phyloP scores from a whole-genome alignment of 2,329 filamentous ascomycete species.

The Lecanoromycetidae sp. region DNA sequence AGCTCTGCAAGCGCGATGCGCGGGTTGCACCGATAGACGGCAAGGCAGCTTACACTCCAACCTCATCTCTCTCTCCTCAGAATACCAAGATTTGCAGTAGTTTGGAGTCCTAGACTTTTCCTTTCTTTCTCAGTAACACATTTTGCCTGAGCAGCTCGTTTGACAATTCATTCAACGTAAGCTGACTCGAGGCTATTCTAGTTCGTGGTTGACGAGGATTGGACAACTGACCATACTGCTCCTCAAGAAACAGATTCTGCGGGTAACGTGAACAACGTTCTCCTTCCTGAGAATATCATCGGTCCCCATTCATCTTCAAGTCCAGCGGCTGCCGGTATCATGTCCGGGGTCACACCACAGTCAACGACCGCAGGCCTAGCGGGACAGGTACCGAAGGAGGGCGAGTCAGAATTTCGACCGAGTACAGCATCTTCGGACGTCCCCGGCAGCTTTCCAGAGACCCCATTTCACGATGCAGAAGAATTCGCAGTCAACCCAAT shows the following conservation, averaged over 20 bases:
- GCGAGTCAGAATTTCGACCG: slow-evolving; percentile 22
- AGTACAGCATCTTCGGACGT: slow-evolving; percentile 35
- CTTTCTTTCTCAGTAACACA: not conserved
- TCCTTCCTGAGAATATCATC: slow-evolving; percentile 60
- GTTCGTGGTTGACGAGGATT: slow-evolving; percentile 92
- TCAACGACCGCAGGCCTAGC: slow-evolving; percentile 62
- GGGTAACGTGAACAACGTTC: slow-evolving; percentile 87
- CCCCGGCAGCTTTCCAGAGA: slow-evolving; percentile 62
- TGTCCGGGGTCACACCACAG: slow-evolving; percentile 57
- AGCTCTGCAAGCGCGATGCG: slow-evolving; percentile 7
- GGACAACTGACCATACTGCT: slow-evolving; percentile 70
- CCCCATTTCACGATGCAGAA: slow-evolving; percentile 44
- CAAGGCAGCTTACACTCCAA: slow-evolving; percentile 5
- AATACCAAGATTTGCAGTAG: no score
- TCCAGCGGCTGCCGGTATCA: slow-evolving; percentile 30
- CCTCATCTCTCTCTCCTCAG: not conserved
- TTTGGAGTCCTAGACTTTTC: no score
- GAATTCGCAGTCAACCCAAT: slow-evolving; percentile 42
- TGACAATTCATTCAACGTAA: not conserved
- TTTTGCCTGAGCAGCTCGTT: not conserved
- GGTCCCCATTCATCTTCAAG: slow-evolving; percentile 13
- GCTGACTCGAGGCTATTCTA: slow-evolving; percentile 28
- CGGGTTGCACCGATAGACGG: not conserved
- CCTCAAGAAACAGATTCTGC: slow-evolving; percentile 71
- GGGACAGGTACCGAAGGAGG: slow-evolving; percentile 52